phyloP scores from a whole-genome alignment of 2,329 filamentous ascomycete genomes.

The Sporothrix globosa region DNA sequence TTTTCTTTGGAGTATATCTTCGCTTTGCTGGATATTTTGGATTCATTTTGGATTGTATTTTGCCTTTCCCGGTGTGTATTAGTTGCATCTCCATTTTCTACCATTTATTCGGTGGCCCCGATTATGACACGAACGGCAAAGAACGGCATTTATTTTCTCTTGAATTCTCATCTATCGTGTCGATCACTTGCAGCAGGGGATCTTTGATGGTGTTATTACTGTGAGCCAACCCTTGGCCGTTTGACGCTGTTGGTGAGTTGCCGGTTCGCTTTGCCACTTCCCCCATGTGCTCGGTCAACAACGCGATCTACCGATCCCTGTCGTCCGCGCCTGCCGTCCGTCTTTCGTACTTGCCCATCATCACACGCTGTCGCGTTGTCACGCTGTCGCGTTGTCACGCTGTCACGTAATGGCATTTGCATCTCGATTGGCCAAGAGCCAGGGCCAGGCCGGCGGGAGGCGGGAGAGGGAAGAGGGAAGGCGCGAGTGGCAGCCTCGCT shows the following conservation, averaged over 20 bases:
- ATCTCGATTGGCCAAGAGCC: constrained; percentile 20
- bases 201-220: not conserved
- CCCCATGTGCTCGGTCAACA: constrained; percentile 14
- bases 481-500: constrained; percentile 18
- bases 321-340: not conserved
- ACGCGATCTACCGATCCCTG: not conserved
- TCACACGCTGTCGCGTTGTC: not conserved
- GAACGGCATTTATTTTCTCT: constrained; percentile 2
- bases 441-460: no score
- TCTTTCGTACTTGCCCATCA: not conserved
- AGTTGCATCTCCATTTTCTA: not conserved
- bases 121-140: constrained; percentile 8
- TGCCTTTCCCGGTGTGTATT: not conserved
- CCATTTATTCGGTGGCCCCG: not conserved
- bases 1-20: not conserved
- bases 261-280: not conserved
- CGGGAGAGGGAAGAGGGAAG: not conserved
- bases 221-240: not conserved
- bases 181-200: no score
- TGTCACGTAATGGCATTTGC: constrained; percentile 24
- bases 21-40: not conserved
- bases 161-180: not conserved
- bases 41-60: not conserved
- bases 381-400: not conserved
- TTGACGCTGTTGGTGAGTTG: not conserved